Conservation (phyloP, 345 rosid species). For the Murraya paniculata region DNA sequence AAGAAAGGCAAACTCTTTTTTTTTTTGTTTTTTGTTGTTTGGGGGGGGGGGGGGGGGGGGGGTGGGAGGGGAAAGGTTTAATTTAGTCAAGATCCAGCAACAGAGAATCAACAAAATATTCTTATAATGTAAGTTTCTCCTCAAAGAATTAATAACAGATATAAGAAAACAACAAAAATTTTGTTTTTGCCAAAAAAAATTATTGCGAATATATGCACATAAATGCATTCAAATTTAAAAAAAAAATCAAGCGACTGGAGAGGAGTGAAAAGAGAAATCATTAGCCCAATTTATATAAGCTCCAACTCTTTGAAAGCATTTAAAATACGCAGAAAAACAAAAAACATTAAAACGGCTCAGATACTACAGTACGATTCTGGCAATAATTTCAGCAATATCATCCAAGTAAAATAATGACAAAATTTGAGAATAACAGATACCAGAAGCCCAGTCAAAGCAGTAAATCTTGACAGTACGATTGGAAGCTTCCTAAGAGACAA, state of each 20-base stretch:
- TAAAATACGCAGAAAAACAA: not conserved
- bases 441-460: slow-evolving; percentile 94
- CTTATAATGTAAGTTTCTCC: not conserved
- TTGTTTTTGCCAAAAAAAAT: not conserved
- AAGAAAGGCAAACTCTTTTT: not conserved
- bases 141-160: not conserved
- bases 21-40: too few relatives aligned
- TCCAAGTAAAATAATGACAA: not conserved
- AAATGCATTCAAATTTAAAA: not conserved
- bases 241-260: not conserved
- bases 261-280: not conserved
- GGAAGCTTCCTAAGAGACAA: slow-evolving; percentile 71
- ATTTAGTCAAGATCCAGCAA: not conserved
- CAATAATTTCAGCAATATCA: slow-evolving; percentile 1
- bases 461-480: slow-evolving; percentile 73
- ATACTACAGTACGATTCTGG: not conserved
- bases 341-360: not conserved
- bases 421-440: slow-evolving; percentile 36
- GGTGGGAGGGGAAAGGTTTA: too few relatives aligned
- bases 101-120: not conserved
- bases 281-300: not conserved
- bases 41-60: too few relatives aligned
- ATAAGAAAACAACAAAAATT: not conserved
- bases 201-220: not conserved
- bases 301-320: not conserved